A percentile compares a stretch with the other conserved stretches of the same genome.
These are phyloP conservation scores for Pyrenophora seminiperda DNA, from an alignment of 2,329 filamentous ascomycete genomes.

Conservation along the genomic window DNA sequence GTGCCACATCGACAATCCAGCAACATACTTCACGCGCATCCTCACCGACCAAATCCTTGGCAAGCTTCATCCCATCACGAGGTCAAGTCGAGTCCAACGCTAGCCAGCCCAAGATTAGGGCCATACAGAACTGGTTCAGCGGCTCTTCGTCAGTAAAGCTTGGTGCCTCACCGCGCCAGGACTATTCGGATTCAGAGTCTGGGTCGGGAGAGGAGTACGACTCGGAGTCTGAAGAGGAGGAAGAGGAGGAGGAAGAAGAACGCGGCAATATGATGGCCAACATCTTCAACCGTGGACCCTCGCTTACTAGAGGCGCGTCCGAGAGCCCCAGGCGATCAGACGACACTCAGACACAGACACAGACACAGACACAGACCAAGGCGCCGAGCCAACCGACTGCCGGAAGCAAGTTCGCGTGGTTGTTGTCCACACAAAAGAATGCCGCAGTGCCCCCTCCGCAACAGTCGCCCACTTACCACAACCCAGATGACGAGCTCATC, in stretches of 20 bases:
- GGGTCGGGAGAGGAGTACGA: constrained; percentile 36
- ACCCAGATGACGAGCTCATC: constrained; percentile 56
- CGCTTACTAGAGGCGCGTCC: constrained; percentile 31
- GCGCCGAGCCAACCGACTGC: constrained; percentile 32
- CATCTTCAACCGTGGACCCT: constrained; percentile 41
- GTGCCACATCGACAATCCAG: constrained; percentile 44
- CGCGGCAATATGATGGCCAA: constrained; percentile 39
- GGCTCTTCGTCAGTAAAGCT: constrained; percentile 58
- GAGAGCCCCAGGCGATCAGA: constrained; percentile 29
- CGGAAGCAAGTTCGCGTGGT: constrained; percentile 44
- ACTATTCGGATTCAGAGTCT: constrained; percentile 38
- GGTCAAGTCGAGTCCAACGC: constrained; percentile 38
- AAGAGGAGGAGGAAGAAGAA: constrained; percentile 31
- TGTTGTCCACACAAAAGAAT: constrained; percentile 45
- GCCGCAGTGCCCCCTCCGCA: constrained; percentile 31
- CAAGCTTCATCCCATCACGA: constrained; percentile 48
- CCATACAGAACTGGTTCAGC: constrained; percentile 59
- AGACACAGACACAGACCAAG: constrained; percentile 24
- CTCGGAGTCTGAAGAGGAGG: constrained; percentile 29
- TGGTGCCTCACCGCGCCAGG: constrained; percentile 40
- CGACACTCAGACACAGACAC: constrained; percentile 19
- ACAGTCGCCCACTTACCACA: constrained; percentile 42
- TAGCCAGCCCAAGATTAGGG: constrained; percentile 39
- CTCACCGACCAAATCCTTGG: constrained; percentile 46
- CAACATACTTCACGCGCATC: constrained; percentile 48